Conservation (phyloP, 768 basidiomycete species). For the Tylopilus felleus region DNA sequence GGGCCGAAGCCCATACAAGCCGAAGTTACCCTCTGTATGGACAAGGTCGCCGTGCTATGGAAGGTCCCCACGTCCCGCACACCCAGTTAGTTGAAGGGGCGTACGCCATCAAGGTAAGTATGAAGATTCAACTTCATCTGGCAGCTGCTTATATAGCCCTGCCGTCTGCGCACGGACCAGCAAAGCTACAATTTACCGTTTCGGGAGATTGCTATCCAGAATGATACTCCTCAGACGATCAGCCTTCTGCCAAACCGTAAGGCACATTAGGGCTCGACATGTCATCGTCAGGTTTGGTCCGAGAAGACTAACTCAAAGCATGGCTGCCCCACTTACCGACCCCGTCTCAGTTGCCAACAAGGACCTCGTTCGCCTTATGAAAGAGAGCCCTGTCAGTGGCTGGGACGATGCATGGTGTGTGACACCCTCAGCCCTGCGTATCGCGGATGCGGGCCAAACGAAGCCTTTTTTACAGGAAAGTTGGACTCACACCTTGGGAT, state of each 20-base stretch:
- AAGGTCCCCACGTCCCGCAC: slow-evolving; percentile 53
- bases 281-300: neutral
- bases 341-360: neutral
- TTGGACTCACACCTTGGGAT: slow-evolving; percentile 63
- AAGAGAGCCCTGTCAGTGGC: slow-evolving; percentile 11
- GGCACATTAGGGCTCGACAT: neutral
- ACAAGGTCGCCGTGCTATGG: slow-evolving; percentile 57
- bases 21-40: slow-evolving; percentile 41
- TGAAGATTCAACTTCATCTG: slow-evolving; percentile 28
- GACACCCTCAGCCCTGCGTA: neutral
- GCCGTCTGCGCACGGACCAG: slow-evolving; percentile 25
- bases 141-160: slow-evolving; percentile 30
- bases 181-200: neutral
- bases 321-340: neutral
- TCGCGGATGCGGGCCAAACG: neutral
- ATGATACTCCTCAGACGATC: neutral
- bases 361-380: slow-evolving; percentile 9
- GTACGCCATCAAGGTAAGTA: slow-evolving; percentile 66
- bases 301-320: neutral
- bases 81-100: slow-evolving; percentile 52
- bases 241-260: neutral
- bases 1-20: slow-evolving; percentile 62
- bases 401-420: slow-evolving; percentile 23
- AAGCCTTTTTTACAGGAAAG: slow-evolving; percentile 35
- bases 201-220: neutral